These are phyloP conservation scores for Funneliformis mosseae DNA, from an alignment of 192 early-diverging fungal genomes.

Conservation along the genomic window DNA sequence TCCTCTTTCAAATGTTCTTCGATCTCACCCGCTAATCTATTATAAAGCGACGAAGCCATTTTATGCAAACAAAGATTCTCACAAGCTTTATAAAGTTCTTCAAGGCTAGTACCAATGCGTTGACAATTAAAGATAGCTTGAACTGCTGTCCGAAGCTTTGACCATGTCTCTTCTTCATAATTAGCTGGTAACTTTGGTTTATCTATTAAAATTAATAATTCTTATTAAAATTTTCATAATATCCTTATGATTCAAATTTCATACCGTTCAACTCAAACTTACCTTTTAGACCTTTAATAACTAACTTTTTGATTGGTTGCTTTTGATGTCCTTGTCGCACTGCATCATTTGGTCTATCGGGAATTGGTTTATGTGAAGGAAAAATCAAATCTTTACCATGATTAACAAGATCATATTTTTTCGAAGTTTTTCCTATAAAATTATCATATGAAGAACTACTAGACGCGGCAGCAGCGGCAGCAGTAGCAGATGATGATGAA, in stretches of 20 bases:
- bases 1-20: conserved; percentile 55
- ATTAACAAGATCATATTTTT: background rate
- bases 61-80: conserved; percentile 82
- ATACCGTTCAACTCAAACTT: background rate
- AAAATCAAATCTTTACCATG: conserved; percentile 19
- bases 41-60: conserved; percentile 64
- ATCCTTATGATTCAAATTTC: background rate
- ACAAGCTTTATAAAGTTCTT: conserved; percentile 84
- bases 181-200: conserved; percentile 65
- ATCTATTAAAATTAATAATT: conserved; percentile 31
- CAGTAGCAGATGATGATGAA: background rate
- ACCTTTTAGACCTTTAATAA: conserved; percentile 68
- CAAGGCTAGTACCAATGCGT: conserved; percentile 69
- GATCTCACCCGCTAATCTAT: conserved; percentile 58
- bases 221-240: background rate
- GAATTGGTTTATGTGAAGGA: conserved; percentile 12
- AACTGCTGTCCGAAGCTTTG: conserved; percentile 67
- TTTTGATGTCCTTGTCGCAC: conserved; percentile 11
- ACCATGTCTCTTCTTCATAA: conserved; percentile 68
- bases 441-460: background rate
- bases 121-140: conserved; percentile 68
- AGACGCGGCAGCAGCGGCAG: background rate
- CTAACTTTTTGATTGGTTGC: conserved; percentile 58
- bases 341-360: background rate
- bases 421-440: background rate